Conservation (phyloP, 2,329 filamentous ascomycete species). For the Monilinia aucupariae region DNA sequence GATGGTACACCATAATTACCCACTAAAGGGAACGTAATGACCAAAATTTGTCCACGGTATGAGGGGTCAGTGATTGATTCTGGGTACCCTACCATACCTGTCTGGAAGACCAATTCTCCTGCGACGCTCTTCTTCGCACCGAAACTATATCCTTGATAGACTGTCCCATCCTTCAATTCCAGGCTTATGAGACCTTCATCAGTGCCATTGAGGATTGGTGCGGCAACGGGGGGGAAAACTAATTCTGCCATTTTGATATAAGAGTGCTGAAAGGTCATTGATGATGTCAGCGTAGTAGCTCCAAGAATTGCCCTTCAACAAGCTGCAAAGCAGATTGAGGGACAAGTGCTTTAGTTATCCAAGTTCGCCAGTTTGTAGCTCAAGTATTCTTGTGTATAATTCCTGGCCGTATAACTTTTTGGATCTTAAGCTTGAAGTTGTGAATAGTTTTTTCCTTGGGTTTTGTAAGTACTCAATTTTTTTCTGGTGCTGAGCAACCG, state of each 20-base stretch:
- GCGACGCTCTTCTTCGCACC: slow-evolving; percentile 90
- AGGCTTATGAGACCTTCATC: slow-evolving; percentile 69
- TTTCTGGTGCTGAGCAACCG: slow-evolving; percentile 9
- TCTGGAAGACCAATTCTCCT: slow-evolving; percentile 98
- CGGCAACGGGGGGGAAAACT: slow-evolving; percentile 27
- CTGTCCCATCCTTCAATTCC: slow-evolving; percentile 85
- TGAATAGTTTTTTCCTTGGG: background rate
- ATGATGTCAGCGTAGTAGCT: background rate
- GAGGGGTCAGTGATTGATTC: slow-evolving; percentile 87
- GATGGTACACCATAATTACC: slow-evolving; percentile 97
- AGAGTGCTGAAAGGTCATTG: background rate
- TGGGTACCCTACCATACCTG: slow-evolving; percentile 97
- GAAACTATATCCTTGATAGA: slow-evolving; percentile 94
- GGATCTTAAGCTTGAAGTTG: background rate
- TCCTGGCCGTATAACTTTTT: background rate
- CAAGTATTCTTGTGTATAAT: background rate
- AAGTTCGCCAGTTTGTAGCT: slow-evolving; percentile 13
- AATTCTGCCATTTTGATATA: slow-evolving; percentile 19
- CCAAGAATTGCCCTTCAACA: slow-evolving; percentile 19
- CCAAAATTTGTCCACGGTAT: slow-evolving; percentile 87
- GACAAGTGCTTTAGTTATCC: slow-evolving; percentile 14
- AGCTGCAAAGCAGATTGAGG: slow-evolving; percentile 22
- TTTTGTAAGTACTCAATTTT: background rate
- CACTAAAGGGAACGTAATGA: slow-evolving; percentile 91
- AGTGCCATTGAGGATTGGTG: slow-evolving; percentile 24